These are phyloP conservation scores for Citrullus amarus DNA, from an alignment of 306 rosid genomes.

Conservation along the genomic window DNA sequence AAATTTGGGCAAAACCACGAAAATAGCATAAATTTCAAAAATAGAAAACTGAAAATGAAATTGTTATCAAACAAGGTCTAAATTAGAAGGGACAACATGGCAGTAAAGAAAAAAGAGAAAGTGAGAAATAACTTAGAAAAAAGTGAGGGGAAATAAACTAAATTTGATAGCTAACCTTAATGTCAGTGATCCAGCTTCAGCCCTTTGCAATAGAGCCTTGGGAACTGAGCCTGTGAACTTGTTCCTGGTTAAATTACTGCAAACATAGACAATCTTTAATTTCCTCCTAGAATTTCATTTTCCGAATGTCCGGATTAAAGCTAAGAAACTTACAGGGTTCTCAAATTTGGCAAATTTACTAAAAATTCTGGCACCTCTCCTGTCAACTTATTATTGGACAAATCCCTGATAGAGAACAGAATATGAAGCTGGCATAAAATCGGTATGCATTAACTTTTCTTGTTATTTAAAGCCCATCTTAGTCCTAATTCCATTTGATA, in stretches of 20 bases:
- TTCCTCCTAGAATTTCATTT: background rate
- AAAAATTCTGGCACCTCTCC: slow-evolving; percentile 26
- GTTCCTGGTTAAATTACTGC: slow-evolving; percentile 12
- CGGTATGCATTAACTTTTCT: background rate
- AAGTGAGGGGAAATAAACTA: background rate
- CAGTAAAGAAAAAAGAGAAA: background rate
- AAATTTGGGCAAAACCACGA: background rate
- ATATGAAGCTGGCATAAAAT: background rate
- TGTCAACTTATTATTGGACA: slow-evolving; percentile 31
- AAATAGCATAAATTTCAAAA: background rate
- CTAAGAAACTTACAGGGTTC: slow-evolving; percentile 20
- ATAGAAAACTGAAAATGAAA: no score
- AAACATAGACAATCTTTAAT: background rate
- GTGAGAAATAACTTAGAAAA: background rate
- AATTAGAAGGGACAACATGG: background rate
- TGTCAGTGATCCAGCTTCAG: background rate
- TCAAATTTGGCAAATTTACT: slow-evolving; percentile 12
- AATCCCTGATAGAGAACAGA: slow-evolving; percentile 18
- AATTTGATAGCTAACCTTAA: background rate
- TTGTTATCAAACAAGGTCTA: background rate
- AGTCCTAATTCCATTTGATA: background rate
- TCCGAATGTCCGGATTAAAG: background rate
- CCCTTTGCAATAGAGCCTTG: background rate
- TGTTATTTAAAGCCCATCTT: background rate
- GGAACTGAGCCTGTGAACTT: slow-evolving; percentile 18